Conservation (phyloP, 2,329 filamentous ascomycete genomes). For the Westerdykella ornata region DNA sequence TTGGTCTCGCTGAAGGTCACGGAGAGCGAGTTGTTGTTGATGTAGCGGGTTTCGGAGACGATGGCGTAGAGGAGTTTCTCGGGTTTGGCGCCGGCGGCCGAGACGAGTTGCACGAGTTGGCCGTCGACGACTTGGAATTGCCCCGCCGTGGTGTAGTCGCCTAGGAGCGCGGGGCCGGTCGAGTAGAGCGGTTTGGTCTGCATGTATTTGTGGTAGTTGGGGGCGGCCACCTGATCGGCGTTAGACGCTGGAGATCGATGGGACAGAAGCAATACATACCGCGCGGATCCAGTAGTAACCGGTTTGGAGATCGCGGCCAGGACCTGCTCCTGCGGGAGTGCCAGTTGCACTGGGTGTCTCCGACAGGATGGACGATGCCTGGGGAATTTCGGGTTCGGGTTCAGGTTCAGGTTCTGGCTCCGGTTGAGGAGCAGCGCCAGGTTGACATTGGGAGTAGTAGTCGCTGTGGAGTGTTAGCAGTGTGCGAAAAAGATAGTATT, state of each 20-base stretch:
- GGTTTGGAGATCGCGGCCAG: slow-evolving; percentile 43
- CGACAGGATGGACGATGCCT: slow-evolving; percentile 4
- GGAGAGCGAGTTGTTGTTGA: slow-evolving; percentile 39
- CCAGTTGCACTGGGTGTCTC: slow-evolving; percentile 16
- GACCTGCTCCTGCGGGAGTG: slow-evolving; percentile 27
- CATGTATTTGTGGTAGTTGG: slow-evolving; percentile 48
- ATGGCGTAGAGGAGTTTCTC: slow-evolving; percentile 36
- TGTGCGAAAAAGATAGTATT: no score
- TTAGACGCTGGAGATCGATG: no score
- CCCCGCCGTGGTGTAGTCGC: slow-evolving; percentile 48
- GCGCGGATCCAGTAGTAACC: slow-evolving; percentile 55
- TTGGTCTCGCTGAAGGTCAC: slow-evolving; percentile 48
- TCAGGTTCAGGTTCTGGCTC: slow-evolving; percentile 7
- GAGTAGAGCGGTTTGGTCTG: slow-evolving; percentile 33
- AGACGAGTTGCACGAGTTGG: slow-evolving; percentile 52
- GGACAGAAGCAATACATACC: no score
- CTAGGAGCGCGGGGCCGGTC: slow-evolving; percentile 47
- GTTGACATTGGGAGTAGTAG: slow-evolving; percentile 40
- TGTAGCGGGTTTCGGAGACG: slow-evolving; percentile 20
- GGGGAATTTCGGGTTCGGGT: slow-evolving; percentile 12
- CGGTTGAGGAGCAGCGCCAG: slow-evolving; percentile 22
- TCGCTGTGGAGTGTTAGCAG: slow-evolving; percentile 18
- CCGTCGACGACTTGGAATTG: slow-evolving; percentile 53
- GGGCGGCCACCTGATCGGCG: slow-evolving; percentile 40
- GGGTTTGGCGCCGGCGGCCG: slow-evolving; percentile 40